Evolutionary conservation across 805 yeast species (phyloP).

Genomic region (Ogataea nitratoaversa): DNA sequence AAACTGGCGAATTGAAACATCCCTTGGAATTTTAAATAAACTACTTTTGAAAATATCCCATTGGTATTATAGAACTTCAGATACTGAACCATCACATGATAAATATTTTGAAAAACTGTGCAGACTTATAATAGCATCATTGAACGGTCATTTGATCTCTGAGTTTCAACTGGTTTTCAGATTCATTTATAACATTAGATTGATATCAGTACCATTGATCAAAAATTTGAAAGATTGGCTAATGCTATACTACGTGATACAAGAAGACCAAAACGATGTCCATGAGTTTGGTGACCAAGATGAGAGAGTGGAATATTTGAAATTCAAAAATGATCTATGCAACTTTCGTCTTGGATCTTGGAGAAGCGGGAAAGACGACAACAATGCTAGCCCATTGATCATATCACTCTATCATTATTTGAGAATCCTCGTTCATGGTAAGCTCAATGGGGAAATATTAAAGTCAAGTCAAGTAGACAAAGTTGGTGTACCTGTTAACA

Average conservation of each 20-base stretch:
- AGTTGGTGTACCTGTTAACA: neutral
- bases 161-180: slow-evolving; percentile 11
- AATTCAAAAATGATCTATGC: slow-evolving; percentile 1
- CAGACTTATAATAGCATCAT: neutral
- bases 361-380: neutral
- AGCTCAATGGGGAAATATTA: slow-evolving; percentile 4
- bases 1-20: slow-evolving; percentile 6
- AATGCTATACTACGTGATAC: slow-evolving; percentile 11
- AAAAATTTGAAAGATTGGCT: slow-evolving; percentile 14
- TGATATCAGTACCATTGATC: slow-evolving; percentile 11
- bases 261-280: slow-evolving; percentile 12
- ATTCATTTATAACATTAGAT: slow-evolving; percentile 10
- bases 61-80: slow-evolving; percentile 4
- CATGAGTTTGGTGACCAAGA: slow-evolving; percentile 1
- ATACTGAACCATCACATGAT: neutral
- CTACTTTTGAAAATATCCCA: slow-evolving; percentile 8
- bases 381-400: neutral
- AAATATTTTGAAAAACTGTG: slow-evolving; percentile 4
- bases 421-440: slow-evolving; percentile 6
- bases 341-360: no score
- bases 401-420: slow-evolving; percentile 9
- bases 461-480: neutral
- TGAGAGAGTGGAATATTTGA: neutral
- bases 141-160: slow-evolving; percentile 4
- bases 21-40: slow-evolving; percentile 10